Evolutionary conservation across 257 asterid species (phyloP).

Genomic region (Solanum acaule): DNA sequence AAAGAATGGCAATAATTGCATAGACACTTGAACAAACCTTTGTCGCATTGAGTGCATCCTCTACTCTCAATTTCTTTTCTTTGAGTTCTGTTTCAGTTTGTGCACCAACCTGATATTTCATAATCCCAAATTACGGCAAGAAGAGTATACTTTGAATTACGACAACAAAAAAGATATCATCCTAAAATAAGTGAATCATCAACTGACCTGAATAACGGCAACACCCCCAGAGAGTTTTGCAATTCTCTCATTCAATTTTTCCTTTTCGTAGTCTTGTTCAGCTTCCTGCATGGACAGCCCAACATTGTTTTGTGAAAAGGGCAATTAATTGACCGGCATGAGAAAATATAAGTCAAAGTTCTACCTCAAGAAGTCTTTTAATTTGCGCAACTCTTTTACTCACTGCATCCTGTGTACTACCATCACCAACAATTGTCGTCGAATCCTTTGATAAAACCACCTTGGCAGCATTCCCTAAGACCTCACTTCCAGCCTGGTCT

Average conservation of each 20-base stretch:
- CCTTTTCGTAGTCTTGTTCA: slow-evolving; percentile 93
- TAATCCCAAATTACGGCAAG: background rate
- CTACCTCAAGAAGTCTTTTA: slow-evolving; percentile 75
- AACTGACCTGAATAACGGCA: slow-evolving; percentile 90
- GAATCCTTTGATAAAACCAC: slow-evolving; percentile 82
- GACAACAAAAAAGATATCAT: background rate
- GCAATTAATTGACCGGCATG: background rate
- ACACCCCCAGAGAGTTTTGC: slow-evolving; percentile 97
- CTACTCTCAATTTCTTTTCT: slow-evolving; percentile 96
- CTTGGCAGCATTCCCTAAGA: slow-evolving; percentile 90
- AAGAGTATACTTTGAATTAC: background rate
- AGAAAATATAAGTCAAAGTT: background rate
- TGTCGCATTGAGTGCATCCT: slow-evolving; percentile 98
- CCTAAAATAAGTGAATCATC: background rate
- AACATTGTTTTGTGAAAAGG: background rate
- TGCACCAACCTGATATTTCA: slow-evolving; percentile 73
- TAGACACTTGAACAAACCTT: slow-evolving; percentile 31
- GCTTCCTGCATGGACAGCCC: slow-evolving; percentile 41
- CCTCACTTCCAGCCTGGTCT: slow-evolving; percentile 86
- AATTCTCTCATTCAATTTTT: slow-evolving; percentile 77
- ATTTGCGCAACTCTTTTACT: slow-evolving; percentile 75
- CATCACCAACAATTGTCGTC: slow-evolving; percentile 94
- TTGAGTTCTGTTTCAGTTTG: slow-evolving; percentile 97
- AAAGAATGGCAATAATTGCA: background rate
- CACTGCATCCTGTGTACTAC: slow-evolving; percentile 89